Percentiles rank a stretch among this genome's conserved stretches.
phyloP scores from a whole-genome alignment of 257 asterid species.

The Coffea eugenioides region DNA sequence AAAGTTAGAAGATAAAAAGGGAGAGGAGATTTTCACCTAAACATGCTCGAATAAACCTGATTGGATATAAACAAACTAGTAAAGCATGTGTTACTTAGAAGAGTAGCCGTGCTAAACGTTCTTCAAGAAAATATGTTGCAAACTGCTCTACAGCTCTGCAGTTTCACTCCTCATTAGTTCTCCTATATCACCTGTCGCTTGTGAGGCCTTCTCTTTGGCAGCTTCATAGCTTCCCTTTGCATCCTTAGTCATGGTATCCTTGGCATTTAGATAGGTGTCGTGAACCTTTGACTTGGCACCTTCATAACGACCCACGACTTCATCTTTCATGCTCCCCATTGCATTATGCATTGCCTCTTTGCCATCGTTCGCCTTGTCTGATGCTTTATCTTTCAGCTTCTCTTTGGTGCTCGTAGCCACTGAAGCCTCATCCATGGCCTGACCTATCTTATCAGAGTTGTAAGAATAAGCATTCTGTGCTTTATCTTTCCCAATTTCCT shows the following conservation, averaged over 20 bases:
- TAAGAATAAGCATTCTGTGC: conserved; percentile 18
- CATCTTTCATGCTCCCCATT: conserved; percentile 22
- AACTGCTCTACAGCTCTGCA: conserved; percentile 28
- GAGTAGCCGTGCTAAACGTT: not conserved
- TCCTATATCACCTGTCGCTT: conserved; percentile 46
- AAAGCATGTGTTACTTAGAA: conserved; percentile 7
- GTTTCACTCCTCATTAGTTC: conserved; percentile 25
- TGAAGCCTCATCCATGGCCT: conserved; percentile 15
- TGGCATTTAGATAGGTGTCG: conserved; percentile 29
- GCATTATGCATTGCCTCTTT: conserved; percentile 15
- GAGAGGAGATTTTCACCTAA: not conserved
- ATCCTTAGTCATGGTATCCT: conserved; percentile 32
- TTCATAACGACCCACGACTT: conserved; percentile 18
- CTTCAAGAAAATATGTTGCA: not conserved
- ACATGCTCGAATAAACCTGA: not conserved
- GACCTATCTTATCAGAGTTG: conserved; percentile 13
- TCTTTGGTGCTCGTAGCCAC: conserved; percentile 30
- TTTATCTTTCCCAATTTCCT: conserved; percentile 6
- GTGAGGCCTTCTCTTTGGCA: conserved; percentile 55
- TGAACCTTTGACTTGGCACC: conserved; percentile 31
- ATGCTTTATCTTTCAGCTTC: conserved; percentile 10
- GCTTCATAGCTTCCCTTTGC: conserved; percentile 45
- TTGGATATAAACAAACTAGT: not conserved
- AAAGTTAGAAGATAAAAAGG: not conserved
- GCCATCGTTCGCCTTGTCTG: conserved; percentile 27